A percentile compares a stretch with the other conserved stretches of the same genome.
phyloP scores from a whole-genome alignment of 768 basidiomycete genomes.

The Russula vinacea region DNA sequence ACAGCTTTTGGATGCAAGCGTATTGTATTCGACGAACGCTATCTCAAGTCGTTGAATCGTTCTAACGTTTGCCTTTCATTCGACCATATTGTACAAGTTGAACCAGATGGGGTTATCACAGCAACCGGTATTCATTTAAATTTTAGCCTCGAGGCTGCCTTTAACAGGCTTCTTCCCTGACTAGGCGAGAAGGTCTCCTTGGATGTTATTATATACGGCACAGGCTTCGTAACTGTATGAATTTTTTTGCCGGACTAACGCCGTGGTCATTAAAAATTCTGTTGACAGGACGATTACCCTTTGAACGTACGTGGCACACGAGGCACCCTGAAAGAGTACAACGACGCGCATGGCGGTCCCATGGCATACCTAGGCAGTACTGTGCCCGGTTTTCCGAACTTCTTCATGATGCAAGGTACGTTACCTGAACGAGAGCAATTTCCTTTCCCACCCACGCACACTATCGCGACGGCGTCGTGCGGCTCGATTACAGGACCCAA shows the following conservation, averaged over 20 bases:
- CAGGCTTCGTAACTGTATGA: constrained; percentile 51
- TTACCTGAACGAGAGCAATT: neutral
- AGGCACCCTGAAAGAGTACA: constrained; percentile 46
- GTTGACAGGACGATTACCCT: constrained; percentile 16
- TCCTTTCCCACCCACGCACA: neutral
- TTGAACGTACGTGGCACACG: constrained; percentile 16
- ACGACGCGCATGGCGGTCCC: constrained; percentile 47
- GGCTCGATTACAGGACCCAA: constrained; percentile 41
- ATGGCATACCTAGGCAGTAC: constrained; percentile 48
- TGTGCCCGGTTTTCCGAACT: constrained; percentile 26
- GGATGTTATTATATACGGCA: constrained; percentile 55
- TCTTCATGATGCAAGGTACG: constrained; percentile 24
- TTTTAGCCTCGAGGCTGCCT: neutral
- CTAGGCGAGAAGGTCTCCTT: constrained; percentile 45
- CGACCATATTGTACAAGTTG: constrained; percentile 49
- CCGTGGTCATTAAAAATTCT: neutral
- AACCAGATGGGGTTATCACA: constrained; percentile 48
- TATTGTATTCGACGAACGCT: constrained; percentile 56
- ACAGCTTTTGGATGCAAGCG: constrained; percentile 59
- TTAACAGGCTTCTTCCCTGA: neutral
- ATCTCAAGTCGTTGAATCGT: constrained; percentile 48
- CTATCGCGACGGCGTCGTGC: neutral
- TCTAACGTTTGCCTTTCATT: constrained; percentile 51
- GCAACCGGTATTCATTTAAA: constrained; percentile 33
- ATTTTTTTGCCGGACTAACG: constrained; percentile 4